A percentile compares a stretch with the other conserved stretches of the same genome.
phyloP scores from a whole-genome alignment of 169 alveolate species.

The Cytauxzoon felis region DNA sequence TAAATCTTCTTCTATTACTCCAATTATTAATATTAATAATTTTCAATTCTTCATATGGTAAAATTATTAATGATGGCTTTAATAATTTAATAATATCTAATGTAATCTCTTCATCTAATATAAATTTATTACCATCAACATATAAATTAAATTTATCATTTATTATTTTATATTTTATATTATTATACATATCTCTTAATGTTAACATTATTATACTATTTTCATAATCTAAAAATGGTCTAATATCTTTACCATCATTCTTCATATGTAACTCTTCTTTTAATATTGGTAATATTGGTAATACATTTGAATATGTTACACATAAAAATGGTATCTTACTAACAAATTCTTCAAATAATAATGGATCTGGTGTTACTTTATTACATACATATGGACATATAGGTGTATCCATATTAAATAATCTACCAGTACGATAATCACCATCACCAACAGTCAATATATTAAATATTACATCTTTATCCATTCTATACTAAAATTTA shows the following conservation, averaged over 20 bases:
- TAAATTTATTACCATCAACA: conserved; percentile 7
- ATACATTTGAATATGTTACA: conserved; percentile 10
- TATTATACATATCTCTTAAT: not conserved
- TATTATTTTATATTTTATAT: not conserved
- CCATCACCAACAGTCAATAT: too few relatives aligned
- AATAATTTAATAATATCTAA: not conserved
- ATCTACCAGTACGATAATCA: conserved; percentile 21
- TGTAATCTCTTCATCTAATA: conserved; percentile 9
- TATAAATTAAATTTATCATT: not conserved
- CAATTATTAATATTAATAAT: not conserved
- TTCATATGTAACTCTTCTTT: not conserved
- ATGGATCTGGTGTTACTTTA: conserved; percentile 24
- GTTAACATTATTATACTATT: conserved; percentile 9
- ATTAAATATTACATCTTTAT: too few relatives aligned
- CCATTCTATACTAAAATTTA: too few relatives aligned
- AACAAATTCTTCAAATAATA: not conserved
- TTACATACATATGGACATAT: conserved; percentile 13
- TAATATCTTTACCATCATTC: not conserved
- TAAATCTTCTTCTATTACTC: conserved; percentile 8
- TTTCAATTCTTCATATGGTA: conserved; percentile 4
- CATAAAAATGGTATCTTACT: conserved; percentile 18
- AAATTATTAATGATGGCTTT: conserved; percentile 1
- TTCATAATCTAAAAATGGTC: conserved; percentile 25
- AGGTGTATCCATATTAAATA: conserved; percentile 10
- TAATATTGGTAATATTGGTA: conserved; percentile 22